Base-by-base conservation (phyloP, 2,329 filamentous ascomycete species). In the Fusarium sp. region DNA sequence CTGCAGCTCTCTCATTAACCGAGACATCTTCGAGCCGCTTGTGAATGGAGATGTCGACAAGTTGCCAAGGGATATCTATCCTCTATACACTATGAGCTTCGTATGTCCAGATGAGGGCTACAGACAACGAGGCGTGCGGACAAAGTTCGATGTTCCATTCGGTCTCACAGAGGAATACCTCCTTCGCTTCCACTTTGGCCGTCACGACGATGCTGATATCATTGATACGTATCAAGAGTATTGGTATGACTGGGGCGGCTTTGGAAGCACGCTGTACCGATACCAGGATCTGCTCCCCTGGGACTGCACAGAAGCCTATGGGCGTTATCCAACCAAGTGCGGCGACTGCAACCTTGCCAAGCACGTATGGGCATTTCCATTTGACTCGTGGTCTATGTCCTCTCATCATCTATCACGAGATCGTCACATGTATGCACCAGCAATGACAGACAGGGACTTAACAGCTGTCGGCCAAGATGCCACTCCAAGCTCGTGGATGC, bases 251-350 rank as follows among this genome's bases (percentile, higher is more conserved):
- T 81, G 78, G 78, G 78, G 75, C 5, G 74, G 71, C 7, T 80
- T 81, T 51, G 74, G 70, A 1, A 70, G 68, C 4, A 73, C 72
- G 0, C 56, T 80, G 1, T 81, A 81, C 61, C 67, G 55, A 10
- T 75, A 79, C 42, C 78, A 80, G 48, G 73, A 77, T 46, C 40
- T 80, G 13, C 81, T 81, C 42, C 79, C 78, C 0, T 81, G 79
- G 79, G 79, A 81, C 53, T 82, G 79, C 63, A 81, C 79, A 5
- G 78, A 80, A 57, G 79, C 79, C 1, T 80, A 76, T 48, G 69
- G 68, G 6, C 59, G 73, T 24, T 76, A 77, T 41, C 76, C 75
- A 1, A 70, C 70, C 5, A 70, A 60, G 10, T 81, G 79, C 54
- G 75, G 75, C 12, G 53, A 63, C 3, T 81, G 79, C 62, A 80